These are phyloP conservation scores for Westerdykella sp. DNA, from an alignment of 2,329 filamentous ascomycete genomes.

Conservation along the genomic window DNA sequence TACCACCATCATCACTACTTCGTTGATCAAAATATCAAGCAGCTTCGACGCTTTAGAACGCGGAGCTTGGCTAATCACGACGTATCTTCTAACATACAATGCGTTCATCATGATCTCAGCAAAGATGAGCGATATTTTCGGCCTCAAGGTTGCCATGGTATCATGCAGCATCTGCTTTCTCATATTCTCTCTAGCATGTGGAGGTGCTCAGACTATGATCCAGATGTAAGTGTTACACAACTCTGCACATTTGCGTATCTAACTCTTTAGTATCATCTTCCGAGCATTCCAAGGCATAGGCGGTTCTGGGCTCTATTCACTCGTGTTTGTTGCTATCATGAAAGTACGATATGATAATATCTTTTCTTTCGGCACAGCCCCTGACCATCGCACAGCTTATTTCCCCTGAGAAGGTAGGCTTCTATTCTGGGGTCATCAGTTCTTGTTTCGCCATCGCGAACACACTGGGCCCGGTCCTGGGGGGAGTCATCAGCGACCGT, in stretches of 20 bases:
- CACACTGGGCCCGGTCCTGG: slow-evolving; percentile 41
- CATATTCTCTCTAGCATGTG: slow-evolving; percentile 29
- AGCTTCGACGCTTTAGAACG: slow-evolving; percentile 22
- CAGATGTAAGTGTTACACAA: slow-evolving; percentile 18
- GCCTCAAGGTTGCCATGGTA: slow-evolving; percentile 19
- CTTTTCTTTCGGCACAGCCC: not conserved
- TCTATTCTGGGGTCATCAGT: slow-evolving; percentile 31
- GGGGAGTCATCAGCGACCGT: slow-evolving; percentile 39
- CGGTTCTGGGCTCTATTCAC: slow-evolving; percentile 44
- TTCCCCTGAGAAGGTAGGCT: slow-evolving; percentile 24
- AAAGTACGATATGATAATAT: slow-evolving; percentile 6
- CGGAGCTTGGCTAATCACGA: slow-evolving; percentile 27
- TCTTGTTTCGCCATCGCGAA: slow-evolving; percentile 39
- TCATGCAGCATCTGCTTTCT: slow-evolving; percentile 21
- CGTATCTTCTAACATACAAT: slow-evolving; percentile 30
- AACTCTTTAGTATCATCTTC: slow-evolving; percentile 28
- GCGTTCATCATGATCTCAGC: slow-evolving; percentile 32
- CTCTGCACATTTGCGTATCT: not conserved
- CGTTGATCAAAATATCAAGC: slow-evolving; percentile 26
- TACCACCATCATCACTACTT: slow-evolving; percentile 29
- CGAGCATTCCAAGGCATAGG: slow-evolving; percentile 43
- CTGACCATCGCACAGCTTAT: slow-evolving; percentile 8
- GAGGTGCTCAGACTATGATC: slow-evolving; percentile 23
- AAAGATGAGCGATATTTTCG: slow-evolving; percentile 30
- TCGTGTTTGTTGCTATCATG: slow-evolving; percentile 33